phyloP scores from a whole-genome alignment of 2,329 filamentous ascomycete genomes.

The Aurifilum marmelostoma region DNA sequence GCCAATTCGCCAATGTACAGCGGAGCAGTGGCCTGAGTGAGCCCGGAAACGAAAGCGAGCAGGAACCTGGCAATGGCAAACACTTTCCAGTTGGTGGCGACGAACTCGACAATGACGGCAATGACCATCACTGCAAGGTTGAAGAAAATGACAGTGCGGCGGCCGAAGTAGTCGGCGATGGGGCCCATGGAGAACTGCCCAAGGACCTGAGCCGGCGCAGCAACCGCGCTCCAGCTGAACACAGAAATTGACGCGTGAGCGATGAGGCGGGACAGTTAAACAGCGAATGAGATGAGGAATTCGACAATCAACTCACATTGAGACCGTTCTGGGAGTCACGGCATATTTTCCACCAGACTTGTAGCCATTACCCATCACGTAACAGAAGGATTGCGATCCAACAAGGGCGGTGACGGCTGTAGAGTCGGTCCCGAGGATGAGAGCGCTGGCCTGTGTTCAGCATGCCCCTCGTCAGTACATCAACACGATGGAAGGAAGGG shows the following conservation, averaged over 20 bases:
- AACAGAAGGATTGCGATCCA: constrained; percentile 9
- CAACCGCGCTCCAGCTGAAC: constrained; percentile 6
- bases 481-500: neutral
- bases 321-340: constrained; percentile 5
- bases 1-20: constrained; percentile 14
- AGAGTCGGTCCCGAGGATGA: constrained; percentile 11
- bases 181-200: constrained; percentile 13
- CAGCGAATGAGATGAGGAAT: neutral
- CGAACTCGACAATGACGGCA: constrained; percentile 7
- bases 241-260: neutral
- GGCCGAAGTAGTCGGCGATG: constrained; percentile 11
- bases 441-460: constrained; percentile 4
- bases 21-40: constrained; percentile 11
- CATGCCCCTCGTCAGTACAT: neutral
- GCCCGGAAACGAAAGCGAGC: constrained; percentile 10
- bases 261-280: neutral
- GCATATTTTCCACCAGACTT: constrained; percentile 10
- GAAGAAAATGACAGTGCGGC: constrained; percentile 13
- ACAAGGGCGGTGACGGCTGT: constrained; percentile 13
- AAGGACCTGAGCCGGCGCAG: constrained; percentile 8
- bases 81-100: constrained; percentile 9
- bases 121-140: constrained; percentile 12
- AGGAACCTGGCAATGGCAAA: constrained; percentile 10
- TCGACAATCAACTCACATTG: neutral
- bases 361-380: constrained; percentile 13